Evolutionary conservation across 495 filamentous ascomycete species (phyloP).

Genomic region (Xylaria grammica): DNA sequence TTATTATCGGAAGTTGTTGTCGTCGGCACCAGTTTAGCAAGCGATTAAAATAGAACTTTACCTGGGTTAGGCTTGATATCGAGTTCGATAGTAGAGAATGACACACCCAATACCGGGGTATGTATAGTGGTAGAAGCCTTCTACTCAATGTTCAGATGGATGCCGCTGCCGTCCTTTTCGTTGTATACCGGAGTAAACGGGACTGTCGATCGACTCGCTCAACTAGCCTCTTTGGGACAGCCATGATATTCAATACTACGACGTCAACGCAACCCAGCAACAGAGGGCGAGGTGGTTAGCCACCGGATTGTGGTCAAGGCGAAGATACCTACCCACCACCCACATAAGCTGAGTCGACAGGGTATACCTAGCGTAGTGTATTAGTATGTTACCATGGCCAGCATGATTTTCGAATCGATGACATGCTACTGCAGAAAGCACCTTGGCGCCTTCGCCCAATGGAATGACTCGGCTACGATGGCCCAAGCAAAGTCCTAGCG

Average conservation of each 20-base stretch:
- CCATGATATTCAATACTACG: too few species aligned
- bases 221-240: background rate
- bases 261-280: background rate
- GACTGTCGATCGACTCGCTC: background rate
- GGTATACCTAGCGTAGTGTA: background rate
- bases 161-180: background rate
- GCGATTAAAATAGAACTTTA: too few species aligned
- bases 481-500: too few species aligned
- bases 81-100: background rate
- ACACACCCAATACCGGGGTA: background rate
- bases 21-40: too few species aligned
- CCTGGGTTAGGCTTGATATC: background rate
- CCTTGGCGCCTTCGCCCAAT: too few species aligned
- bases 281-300: background rate
- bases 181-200: background rate
- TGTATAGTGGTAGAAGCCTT: background rate
- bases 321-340: too few species aligned
- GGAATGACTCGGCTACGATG: too few species aligned
- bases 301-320: background rate
- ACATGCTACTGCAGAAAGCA: conserved; percentile 10
- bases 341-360: background rate
- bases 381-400: conserved; percentile 8
- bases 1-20: background rate
- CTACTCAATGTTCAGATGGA: background rate
- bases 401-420: conserved; percentile 3